Conservation (phyloP, 2,329 filamentous ascomycete genomes). For the Apiospora koreana region DNA sequence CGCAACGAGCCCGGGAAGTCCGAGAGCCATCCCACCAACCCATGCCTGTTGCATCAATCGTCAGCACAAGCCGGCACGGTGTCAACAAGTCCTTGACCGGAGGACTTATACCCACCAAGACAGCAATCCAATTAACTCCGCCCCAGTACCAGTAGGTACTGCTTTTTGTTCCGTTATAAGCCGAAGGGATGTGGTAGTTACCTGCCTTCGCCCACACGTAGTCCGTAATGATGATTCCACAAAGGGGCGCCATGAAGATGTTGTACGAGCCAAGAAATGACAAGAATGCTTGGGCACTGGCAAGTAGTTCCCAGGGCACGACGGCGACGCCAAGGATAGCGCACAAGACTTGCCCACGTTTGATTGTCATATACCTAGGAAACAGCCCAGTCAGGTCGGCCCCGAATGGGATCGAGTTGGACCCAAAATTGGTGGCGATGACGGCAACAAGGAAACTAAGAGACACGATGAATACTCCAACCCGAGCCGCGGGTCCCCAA, state of each 20-base stretch:
- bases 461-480: constrained; percentile 35
- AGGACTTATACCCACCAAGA: constrained; percentile 13
- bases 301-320: constrained; percentile 44
- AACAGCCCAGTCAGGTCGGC: constrained; percentile 42
- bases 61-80: background rate
- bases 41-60: constrained; percentile 17
- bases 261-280: constrained; percentile 41
- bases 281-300: constrained; percentile 39
- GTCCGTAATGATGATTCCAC: constrained; percentile 33
- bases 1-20: constrained; percentile 34
- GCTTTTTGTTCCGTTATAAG: constrained; percentile 27
- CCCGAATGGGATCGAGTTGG: constrained; percentile 42
- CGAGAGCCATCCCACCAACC: constrained; percentile 28
- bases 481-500: constrained; percentile 38
- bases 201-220: constrained; percentile 35
- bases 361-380: constrained; percentile 43
- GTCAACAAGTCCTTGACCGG: background rate
- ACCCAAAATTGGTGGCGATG: constrained; percentile 43
- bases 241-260: constrained; percentile 42
- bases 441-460: constrained; percentile 34
- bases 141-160: constrained; percentile 30
- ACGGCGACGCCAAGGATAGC: constrained; percentile 36
- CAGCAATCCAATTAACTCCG: constrained; percentile 33
- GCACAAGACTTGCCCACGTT: constrained; percentile 42
- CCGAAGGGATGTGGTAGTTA: constrained; percentile 38